These are phyloP conservation scores for Penicillium dipodomyicola DNA, from an alignment of 495 filamentous ascomycete genomes.

Conservation along the genomic window DNA sequence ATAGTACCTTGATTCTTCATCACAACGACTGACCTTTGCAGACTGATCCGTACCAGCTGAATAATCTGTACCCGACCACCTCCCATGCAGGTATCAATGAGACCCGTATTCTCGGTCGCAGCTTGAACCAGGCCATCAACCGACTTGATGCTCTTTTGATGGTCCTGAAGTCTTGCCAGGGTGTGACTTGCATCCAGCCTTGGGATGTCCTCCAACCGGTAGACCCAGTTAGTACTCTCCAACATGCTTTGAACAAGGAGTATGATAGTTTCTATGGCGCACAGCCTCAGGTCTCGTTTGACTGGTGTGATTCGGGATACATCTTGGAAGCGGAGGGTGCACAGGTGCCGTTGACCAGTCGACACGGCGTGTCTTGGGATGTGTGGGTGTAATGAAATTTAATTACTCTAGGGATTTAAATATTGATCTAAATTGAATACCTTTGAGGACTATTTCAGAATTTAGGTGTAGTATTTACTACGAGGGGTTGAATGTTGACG, in stretches of 20 bases:
- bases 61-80: slow-evolving; percentile 52
- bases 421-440: background rate
- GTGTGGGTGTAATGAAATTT: slow-evolving; percentile 25
- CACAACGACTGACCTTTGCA: slow-evolving; percentile 18
- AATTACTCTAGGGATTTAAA: background rate
- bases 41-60: slow-evolving; percentile 59
- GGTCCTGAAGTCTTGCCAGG: slow-evolving; percentile 64
- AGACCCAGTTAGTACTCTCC: slow-evolving; percentile 37
- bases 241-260: slow-evolving; percentile 42
- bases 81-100: slow-evolving; percentile 9
- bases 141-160: slow-evolving; percentile 61
- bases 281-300: slow-evolving; percentile 51
- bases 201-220: slow-evolving; percentile 59
- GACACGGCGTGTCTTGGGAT: slow-evolving; percentile 38
- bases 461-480: too few relatives aligned
- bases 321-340: slow-evolving; percentile 61
- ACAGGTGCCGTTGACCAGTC: slow-evolving; percentile 35
- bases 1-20: background rate
- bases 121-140: slow-evolving; percentile 41
- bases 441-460: background rate
- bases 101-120: slow-evolving; percentile 43
- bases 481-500: too few relatives aligned
- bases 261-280: slow-evolving; percentile 59
- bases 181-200: slow-evolving; percentile 52
- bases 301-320: slow-evolving; percentile 59